A percentile compares a stretch with the other conserved stretches of the same genome.
Conservation (phyloP, 306 rosid species). For the Casuarina equisetifolia region DNA sequence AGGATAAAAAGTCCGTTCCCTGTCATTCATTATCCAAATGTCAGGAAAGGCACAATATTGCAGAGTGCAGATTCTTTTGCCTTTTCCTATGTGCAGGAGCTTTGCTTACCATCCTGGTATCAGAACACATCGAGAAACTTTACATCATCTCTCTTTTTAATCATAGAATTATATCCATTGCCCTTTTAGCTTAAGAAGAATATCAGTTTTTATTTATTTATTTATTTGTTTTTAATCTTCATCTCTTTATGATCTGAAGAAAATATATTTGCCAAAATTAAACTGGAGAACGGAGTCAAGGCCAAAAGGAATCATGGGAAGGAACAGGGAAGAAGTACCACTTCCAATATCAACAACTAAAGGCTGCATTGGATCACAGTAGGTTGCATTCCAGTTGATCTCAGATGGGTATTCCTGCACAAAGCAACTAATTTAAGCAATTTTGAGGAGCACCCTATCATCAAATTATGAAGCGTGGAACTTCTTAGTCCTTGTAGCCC, state of each 20-base stretch:
- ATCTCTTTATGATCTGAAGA: neutral
- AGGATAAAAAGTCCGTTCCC: conserved; percentile 86
- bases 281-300: neutral
- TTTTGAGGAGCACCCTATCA: neutral
- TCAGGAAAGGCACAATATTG: conserved; percentile 21
- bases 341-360: conserved; percentile 93
- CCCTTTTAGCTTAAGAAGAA: conserved; percentile 9
- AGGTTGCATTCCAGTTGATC: conserved; percentile 63
- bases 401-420: conserved; percentile 85
- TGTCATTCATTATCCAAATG: conserved; percentile 38
- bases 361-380: conserved; percentile 57
- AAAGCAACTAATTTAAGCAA: conserved; percentile 33
- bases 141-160: neutral
- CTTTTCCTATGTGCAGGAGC: neutral
- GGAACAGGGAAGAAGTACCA: conserved; percentile 46
- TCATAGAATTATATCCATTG: conserved; percentile 17
- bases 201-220: neutral
- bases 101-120: neutral
- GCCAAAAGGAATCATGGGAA: neutral
- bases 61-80: conserved; percentile 14
- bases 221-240: neutral
- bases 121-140: neutral
- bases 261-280: conserved; percentile 10
- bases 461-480: conserved; percentile 14
- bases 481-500: neutral